phyloP scores from a whole-genome alignment of 2,329 filamentous ascomycete species.

The Sarocladium brachiariae region DNA sequence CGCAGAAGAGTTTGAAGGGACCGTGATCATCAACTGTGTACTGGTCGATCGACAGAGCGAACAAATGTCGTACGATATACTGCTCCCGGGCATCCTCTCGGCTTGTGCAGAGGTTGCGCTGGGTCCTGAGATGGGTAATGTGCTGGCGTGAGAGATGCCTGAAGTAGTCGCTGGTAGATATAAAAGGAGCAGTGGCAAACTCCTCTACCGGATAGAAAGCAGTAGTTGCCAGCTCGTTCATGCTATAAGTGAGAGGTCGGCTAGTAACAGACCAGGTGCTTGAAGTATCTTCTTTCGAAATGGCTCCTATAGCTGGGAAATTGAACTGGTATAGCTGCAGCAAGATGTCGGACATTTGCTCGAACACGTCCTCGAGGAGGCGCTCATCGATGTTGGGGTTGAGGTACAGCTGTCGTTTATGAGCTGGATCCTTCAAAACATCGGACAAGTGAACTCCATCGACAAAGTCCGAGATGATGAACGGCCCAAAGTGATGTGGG shows the following conservation, averaged over 20 bases:
- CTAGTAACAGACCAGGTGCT: not conserved
- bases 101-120: no score
- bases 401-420: not conserved
- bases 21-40: conserved; percentile 25
- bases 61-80: no score
- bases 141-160: no score
- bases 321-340: not conserved
- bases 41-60: no score
- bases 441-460: not conserved
- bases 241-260: not conserved
- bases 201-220: no score
- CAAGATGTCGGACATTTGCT: not conserved
- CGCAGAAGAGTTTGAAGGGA: conserved; percentile 31
- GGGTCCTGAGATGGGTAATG: no score
- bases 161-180: no score
- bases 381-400: not conserved
- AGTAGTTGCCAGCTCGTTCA: no score
- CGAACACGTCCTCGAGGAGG: not conserved
- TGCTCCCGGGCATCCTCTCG: no score
- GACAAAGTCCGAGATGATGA: not conserved
- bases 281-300: not conserved
- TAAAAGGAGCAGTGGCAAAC: no score
- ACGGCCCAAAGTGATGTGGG: not conserved
- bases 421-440: not conserved
- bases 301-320: not conserved